These are phyloP conservation scores for Ustilago tritici DNA, from an alignment of 1,284 basidiomycete species.

Conservation along the genomic window DNA sequence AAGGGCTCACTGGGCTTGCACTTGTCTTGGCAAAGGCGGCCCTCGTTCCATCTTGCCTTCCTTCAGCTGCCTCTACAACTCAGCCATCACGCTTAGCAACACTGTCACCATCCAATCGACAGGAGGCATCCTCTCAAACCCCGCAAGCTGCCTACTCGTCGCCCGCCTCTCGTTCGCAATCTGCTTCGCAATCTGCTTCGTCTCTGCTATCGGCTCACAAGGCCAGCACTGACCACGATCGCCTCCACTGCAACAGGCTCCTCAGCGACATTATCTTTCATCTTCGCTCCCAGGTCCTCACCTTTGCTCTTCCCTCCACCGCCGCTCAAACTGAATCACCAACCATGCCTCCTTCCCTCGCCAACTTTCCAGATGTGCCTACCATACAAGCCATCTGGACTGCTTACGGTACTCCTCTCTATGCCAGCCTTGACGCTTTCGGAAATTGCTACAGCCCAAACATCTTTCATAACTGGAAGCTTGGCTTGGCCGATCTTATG, in stretches of 20 bases:
- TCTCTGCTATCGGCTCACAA: background rate
- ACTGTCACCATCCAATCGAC: background rate
- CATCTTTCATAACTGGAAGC: conserved; percentile 42
- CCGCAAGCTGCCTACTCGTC: background rate
- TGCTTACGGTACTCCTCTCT: conserved; percentile 25
- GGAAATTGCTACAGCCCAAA: conserved; percentile 39
- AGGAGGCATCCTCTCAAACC: background rate
- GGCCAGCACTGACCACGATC: conserved; percentile 15
- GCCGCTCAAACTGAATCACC: background rate
- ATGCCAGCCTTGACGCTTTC: conserved; percentile 28
- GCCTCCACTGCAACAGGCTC: conserved; percentile 30
- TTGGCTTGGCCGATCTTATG: conserved; percentile 39
- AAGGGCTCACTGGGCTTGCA: conserved; percentile 26
- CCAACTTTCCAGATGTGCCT: conserved; percentile 19
- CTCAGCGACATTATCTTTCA: conserved; percentile 40
- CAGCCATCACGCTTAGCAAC: background rate
- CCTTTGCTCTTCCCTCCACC: conserved; percentile 14
- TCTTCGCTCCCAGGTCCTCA: conserved; percentile 30
- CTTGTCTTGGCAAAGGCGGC: conserved; percentile 32
- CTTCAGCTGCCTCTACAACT: background rate
- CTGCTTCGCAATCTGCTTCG: conserved; percentile 10
- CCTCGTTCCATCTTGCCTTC: conserved; percentile 15
- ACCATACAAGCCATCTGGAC: conserved; percentile 37
- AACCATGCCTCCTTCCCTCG: conserved; percentile 4
- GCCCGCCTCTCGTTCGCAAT: conserved; percentile 13